Base-by-base conservation (phyloP, 495 filamentous ascomycete species). In the Bombardia bombarda region DNA sequence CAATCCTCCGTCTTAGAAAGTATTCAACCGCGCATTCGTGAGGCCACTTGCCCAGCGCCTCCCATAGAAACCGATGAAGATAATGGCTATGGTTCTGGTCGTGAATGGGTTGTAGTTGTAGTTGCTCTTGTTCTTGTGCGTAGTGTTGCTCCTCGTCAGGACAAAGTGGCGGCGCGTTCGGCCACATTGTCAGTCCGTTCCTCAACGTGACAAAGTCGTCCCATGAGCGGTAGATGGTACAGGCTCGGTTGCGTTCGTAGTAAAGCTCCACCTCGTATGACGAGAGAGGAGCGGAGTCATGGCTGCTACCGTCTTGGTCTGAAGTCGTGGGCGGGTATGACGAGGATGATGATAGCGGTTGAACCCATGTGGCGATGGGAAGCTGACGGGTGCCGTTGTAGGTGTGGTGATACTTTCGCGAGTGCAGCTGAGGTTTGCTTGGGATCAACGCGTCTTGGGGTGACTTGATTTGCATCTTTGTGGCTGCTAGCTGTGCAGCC, bases 171-270 rank as follows among this genome's bases (percentile, higher is more conserved):
- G 17, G 20, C 32, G 18, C 38, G 0, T 17, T 22, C 23, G 17
- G 14, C 34, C 21, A 7, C 1, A 17, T 21, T 8, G 32, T 12
- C 8, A 39, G n/a, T 5, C 33, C 42, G 17, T 28, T 28, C 1
- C 28, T 26, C 32, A 63, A 43, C 3, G 6, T 3, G 12, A n/a
- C 23, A 32, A 63, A 55, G 39, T 63, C 58, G 28, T 53, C 47
- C 22, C 38, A 37, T 20, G 51, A 38, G 28, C 58, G 58, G 45
- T 45, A 46, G 39, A 63, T 45, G 22, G 46, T 50, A 53, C 60
- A 63, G 21, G 60, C 56, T 8, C 60, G 55, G 56, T 63, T 61
- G 25, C 46, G 47, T 16, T 33, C 6, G 38, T 60, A 63, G 45
- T 47, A 50, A 2, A 63, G 55, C 12, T 42, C 51, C 16, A 63